A percentile compares a stretch with the other conserved stretches of the same genome.
These are phyloP conservation scores for Leucosporidium creatinivorum DNA, from an alignment of 768 basidiomycete species.

Conservation along the genomic window DNA sequence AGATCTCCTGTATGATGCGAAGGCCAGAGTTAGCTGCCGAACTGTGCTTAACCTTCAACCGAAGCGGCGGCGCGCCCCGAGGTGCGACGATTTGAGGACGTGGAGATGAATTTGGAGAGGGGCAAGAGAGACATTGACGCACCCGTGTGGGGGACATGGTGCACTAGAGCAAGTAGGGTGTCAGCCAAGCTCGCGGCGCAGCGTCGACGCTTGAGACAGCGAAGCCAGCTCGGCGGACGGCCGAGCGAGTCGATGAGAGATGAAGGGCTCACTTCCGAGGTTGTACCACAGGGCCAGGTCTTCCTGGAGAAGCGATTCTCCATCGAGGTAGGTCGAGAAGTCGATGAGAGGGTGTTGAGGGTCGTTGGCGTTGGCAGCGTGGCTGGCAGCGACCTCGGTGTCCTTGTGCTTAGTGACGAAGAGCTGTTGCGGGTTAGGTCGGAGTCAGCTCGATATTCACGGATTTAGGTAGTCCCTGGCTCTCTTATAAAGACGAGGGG, in stretches of 20 bases:
- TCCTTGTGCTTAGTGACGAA: slow-evolving; percentile 41
- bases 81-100: too few relatives aligned
- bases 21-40: too few relatives aligned
- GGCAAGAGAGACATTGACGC: too few relatives aligned
- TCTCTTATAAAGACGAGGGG: too few relatives aligned
- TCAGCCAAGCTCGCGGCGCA: too few relatives aligned
- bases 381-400: slow-evolving; percentile 30
- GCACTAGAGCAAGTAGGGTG: neutral
- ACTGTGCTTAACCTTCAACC: too few relatives aligned
- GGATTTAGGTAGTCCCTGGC: too few relatives aligned
- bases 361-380: slow-evolving; percentile 36
- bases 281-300: slow-evolving; percentile 38
- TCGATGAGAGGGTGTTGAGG: slow-evolving; percentile 38
- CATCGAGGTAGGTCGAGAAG: slow-evolving; percentile 40
- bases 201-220: too few relatives aligned
- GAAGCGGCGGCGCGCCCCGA: too few relatives aligned
- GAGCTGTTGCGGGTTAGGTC: slow-evolving; percentile 4
- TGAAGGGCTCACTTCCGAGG: slow-evolving; percentile 28
- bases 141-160: slow-evolving; percentile 30
- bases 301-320: slow-evolving; percentile 40
- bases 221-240: neutral
- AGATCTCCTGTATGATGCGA: slow-evolving; percentile 33
- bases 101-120: too few relatives aligned
- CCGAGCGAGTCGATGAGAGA: too few relatives aligned
- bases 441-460: too few relatives aligned